Evolutionary conservation across 192 early-diverging fungal species (phyloP).

Genomic region (Coemansia sp.): DNA sequence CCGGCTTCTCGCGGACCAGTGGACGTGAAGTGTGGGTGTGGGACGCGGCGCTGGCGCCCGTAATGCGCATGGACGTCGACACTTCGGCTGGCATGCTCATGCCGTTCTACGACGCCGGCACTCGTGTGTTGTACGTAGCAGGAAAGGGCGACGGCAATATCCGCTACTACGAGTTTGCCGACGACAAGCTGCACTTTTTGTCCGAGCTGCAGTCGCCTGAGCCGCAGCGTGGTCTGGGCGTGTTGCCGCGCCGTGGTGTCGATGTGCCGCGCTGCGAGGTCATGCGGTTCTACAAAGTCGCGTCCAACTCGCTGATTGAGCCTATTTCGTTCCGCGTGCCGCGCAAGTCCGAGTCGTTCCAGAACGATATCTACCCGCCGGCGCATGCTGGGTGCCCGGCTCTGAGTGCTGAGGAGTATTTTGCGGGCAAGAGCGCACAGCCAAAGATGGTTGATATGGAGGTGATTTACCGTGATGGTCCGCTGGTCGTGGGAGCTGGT

Average conservation of each 20-base stretch:
- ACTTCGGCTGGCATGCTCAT: slow-evolving; percentile 94
- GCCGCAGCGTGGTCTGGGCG: slow-evolving; percentile 90
- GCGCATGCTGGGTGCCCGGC: slow-evolving; percentile 76
- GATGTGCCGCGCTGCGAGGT: slow-evolving; percentile 88
- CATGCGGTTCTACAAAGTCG: slow-evolving; percentile 91
- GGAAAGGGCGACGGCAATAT: slow-evolving; percentile 99
- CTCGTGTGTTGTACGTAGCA: slow-evolving; percentile 87
- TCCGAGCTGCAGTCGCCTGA: slow-evolving; percentile 88
- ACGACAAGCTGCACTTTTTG: slow-evolving; percentile 85
- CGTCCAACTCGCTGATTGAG: slow-evolving; percentile 77
- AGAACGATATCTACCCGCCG: slow-evolving; percentile 92
- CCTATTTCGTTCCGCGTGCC: slow-evolving; percentile 97
- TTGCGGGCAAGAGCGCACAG: slow-evolving; percentile 77
- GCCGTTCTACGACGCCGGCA: slow-evolving; percentile 93
- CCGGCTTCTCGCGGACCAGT: slow-evolving; percentile 90
- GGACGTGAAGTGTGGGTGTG: slow-evolving; percentile 95
- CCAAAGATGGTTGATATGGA: slow-evolving; percentile 61
- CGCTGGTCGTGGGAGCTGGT: slow-evolving; percentile 25
- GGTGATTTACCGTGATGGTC: slow-evolving; percentile 23
- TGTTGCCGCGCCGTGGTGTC: slow-evolving; percentile 90
- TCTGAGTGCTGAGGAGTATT: slow-evolving; percentile 89
- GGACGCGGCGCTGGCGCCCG: slow-evolving; percentile 65
- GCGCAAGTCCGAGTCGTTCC: slow-evolving; percentile 93
- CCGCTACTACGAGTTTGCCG: slow-evolving; percentile 96
- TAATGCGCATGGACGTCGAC: slow-evolving; percentile 80